A percentile compares a stretch with the other conserved stretches of the same genome.
These are phyloP conservation scores for Calonectria pauciramosa DNA, from an alignment of 2,329 filamentous ascomycete species.

Conservation along the genomic window DNA sequence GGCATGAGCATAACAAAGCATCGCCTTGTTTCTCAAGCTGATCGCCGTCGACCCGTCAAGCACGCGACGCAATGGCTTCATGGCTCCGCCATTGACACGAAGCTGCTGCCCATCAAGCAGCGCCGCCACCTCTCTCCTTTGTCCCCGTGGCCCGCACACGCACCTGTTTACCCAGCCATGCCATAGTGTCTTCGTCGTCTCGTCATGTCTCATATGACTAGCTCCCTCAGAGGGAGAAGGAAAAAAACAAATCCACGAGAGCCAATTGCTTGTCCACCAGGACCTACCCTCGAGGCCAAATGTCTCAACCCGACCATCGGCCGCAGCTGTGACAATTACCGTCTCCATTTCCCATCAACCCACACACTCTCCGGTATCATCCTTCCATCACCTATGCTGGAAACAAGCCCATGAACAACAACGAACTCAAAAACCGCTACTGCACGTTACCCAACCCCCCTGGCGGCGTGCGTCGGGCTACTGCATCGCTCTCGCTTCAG, in stretches of 20 bases:
- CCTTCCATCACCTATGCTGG: not conserved
- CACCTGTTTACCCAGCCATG: not conserved
- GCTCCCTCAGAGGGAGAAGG: not conserved
- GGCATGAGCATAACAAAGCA: constrained; percentile 14
- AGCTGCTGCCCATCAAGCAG: not conserved
- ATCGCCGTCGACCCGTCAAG: not conserved
- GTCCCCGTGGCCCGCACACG: not conserved
- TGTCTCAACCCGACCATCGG: not conserved
- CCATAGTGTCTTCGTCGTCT: not conserved
- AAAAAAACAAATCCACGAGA: not conserved
- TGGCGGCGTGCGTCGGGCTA: constrained; percentile 40
- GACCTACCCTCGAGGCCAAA: constrained; percentile 1
- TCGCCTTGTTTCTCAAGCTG: not conserved
- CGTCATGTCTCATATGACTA: constrained; percentile 2
- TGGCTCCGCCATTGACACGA: not conserved
- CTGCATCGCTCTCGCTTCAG: constrained; percentile 34
- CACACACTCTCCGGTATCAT: not conserved
- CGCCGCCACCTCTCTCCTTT: not conserved
- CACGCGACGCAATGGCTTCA: not conserved
- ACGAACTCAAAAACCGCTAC: constrained; percentile 23
- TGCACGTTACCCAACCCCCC: constrained; percentile 24
- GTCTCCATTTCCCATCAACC: constrained; percentile 1
- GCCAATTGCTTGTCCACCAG: not conserved
- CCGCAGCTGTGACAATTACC: constrained; percentile 7
- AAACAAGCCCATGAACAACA: constrained; percentile 5